Evolutionary conservation across 2,329 filamentous ascomycete genomes (phyloP).

Genomic region (Colletotrichum euphorbiae): DNA sequence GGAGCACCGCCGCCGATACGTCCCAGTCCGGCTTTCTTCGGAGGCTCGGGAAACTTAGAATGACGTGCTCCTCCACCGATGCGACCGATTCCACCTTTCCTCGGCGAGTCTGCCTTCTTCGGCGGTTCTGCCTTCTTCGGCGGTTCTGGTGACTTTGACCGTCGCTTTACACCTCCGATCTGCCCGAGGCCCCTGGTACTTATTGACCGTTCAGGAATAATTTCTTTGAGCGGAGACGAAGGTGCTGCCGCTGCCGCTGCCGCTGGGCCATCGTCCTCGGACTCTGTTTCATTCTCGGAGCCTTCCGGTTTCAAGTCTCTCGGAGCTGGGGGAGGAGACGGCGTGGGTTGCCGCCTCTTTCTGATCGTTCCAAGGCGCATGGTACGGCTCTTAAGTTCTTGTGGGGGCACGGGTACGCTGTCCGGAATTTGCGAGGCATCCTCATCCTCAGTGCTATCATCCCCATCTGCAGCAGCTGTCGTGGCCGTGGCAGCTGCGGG

Average conservation of each 20-base stretch:
- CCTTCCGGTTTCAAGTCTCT: slow-evolving; percentile 42
- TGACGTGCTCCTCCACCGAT: slow-evolving; percentile 52
- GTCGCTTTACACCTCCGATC: slow-evolving; percentile 1
- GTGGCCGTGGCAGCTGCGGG: slow-evolving; percentile 11
- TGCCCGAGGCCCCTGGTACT: not conserved
- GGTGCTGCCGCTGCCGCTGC: not conserved
- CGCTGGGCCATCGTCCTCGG: slow-evolving; percentile 46
- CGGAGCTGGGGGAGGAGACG: slow-evolving; percentile 42
- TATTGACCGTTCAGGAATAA: not conserved
- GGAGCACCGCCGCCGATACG: slow-evolving; percentile 47
- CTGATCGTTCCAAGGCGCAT: slow-evolving; percentile 52
- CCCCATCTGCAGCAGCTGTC: slow-evolving; percentile 42
- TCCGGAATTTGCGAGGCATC: slow-evolving; percentile 42
- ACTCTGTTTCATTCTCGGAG: slow-evolving; percentile 59
- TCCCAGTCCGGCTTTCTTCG: slow-evolving; percentile 46
- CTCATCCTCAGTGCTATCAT: slow-evolving; percentile 50
- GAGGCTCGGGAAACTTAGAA: slow-evolving; percentile 30
- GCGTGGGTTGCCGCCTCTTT: slow-evolving; percentile 47
- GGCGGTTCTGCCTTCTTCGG: slow-evolving; percentile 44
- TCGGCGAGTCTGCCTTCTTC: slow-evolving; percentile 44
- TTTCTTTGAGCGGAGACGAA: slow-evolving; percentile 5
- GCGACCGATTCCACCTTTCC: slow-evolving; percentile 52
- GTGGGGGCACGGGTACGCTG: slow-evolving; percentile 41
- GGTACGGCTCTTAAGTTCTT: slow-evolving; percentile 39
- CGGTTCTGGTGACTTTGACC: not conserved